Conservation (phyloP, 2,329 filamentous ascomycete species). For the Botrytis fabae region DNA sequence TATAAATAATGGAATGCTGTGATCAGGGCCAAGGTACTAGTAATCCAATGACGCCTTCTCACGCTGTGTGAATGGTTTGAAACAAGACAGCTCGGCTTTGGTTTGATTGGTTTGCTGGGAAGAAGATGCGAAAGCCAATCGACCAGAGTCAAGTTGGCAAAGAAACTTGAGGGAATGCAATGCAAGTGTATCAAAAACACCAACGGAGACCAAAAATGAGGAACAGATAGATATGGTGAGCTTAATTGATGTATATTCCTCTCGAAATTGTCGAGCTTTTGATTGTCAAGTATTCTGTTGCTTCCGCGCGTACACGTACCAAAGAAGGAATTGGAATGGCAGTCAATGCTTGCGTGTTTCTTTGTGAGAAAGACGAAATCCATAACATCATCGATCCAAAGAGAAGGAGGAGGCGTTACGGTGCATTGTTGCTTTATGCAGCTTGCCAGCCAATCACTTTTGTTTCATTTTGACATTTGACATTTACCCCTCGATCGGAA, state of each 20-base stretch:
- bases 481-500: conserved; percentile 30
- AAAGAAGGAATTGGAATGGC: not conserved
- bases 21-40: conserved; percentile 6
- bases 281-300: not conserved
- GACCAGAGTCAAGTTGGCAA: not conserved
- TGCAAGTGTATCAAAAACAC: not conserved
- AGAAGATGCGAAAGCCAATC: not conserved
- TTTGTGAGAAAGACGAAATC: conserved; percentile 16
- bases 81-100: conserved; percentile 3
- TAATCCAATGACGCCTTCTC: conserved; percentile 18
- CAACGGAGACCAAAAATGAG: not conserved
- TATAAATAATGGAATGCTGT: conserved; percentile 12
- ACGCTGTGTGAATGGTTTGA: conserved; percentile 1
- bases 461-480: conserved; percentile 1
- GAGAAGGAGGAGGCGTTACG: conserved; percentile 1
- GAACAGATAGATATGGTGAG: not conserved
- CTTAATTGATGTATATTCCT: not conserved
- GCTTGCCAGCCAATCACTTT: conserved; percentile 11
- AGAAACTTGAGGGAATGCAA: not conserved
- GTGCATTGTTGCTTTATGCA: conserved; percentile 12
- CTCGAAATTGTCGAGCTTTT: not conserved
- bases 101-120: not conserved
- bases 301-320: not conserved
- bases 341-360: conserved; percentile 25
- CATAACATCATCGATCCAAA: conserved; percentile 26